Conservation (phyloP, 768 basidiomycete species). For the Leccinum variicolor region DNA sequence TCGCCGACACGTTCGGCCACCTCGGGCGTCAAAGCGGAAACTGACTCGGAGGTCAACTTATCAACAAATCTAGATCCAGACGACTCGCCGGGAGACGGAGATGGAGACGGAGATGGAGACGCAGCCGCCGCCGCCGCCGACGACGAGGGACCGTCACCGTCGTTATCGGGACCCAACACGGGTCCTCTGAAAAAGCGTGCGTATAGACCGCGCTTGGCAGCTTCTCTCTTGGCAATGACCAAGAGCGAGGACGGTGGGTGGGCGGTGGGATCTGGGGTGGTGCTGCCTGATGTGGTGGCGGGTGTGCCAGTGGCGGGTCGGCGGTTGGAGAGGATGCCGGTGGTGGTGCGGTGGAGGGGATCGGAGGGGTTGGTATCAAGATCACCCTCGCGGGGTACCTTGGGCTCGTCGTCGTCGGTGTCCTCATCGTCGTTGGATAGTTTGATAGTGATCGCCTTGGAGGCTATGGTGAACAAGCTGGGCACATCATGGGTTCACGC, state of each 20-base stretch:
- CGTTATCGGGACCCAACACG: conserved; percentile 48
- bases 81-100: background rate
- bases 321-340: conserved; percentile 74
- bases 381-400: background rate
- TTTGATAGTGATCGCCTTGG: conserved; percentile 77
- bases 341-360: conserved; percentile 55
- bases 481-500: background rate
- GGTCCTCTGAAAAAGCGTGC: conserved; percentile 80
- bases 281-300: conserved; percentile 42
- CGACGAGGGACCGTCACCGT: conserved; percentile 1
- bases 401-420: conserved; percentile 31
- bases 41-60: background rate
- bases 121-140: background rate
- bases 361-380: background rate
- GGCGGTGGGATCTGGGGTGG: conserved; percentile 34
- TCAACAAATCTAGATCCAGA: background rate
- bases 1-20: background rate
- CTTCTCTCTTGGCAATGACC: conserved; percentile 68
- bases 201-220: conserved; percentile 74
- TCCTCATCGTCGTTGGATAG: conserved; percentile 52
- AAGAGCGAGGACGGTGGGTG: conserved; percentile 44
- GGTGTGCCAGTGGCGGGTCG: conserved; percentile 52
- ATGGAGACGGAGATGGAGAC: background rate
- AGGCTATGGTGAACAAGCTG: conserved; percentile 71
- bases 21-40: background rate